Conservation (phyloP, 2,329 filamentous ascomycete genomes). For the Mycosphaerelloides madeirae region DNA sequence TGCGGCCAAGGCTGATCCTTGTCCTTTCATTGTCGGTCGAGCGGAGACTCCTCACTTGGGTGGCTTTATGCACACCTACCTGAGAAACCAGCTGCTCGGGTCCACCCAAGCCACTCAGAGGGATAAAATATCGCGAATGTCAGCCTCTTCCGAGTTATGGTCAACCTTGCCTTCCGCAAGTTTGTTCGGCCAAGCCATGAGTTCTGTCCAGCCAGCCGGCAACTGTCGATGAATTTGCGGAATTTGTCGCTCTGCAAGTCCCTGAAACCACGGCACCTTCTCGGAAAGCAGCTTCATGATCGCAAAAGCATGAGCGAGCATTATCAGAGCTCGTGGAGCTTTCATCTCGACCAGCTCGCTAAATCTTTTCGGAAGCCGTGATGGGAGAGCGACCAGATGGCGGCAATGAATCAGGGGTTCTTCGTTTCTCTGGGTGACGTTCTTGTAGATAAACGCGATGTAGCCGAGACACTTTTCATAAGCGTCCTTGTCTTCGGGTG, state of each 20-base stretch:
- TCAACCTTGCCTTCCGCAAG: conserved; percentile 9
- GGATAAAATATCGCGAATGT: conserved; percentile 10
- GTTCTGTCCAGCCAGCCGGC: conserved; percentile 20
- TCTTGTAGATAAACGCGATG: conserved; percentile 22
- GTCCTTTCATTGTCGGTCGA: conserved; percentile 10
- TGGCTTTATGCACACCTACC: no score
- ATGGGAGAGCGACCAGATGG: conserved; percentile 24
- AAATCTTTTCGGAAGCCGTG: conserved; percentile 22
- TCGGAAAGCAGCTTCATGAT: conserved; percentile 23
- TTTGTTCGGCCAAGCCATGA: conserved; percentile 23
- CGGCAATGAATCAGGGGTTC: conserved; percentile 18
- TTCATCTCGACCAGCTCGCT: conserved; percentile 21
- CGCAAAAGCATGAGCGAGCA: conserved; percentile 24
- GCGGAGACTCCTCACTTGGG: conserved; percentile 12
- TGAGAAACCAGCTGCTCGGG: no score
- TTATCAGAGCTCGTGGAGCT: conserved; percentile 20
- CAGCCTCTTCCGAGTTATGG: conserved; percentile 8
- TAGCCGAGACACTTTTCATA: conserved; percentile 22
- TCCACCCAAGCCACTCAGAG: not conserved
- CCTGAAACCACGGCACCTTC: conserved; percentile 21
- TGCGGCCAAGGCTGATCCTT: not conserved
- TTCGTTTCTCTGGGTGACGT: conserved; percentile 18
- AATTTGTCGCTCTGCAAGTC: conserved; percentile 23
- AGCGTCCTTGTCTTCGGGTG: conserved; percentile 15
- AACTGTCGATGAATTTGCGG: conserved; percentile 14